phyloP scores from a whole-genome alignment of 225 moss, liverwort and hornwort genomes.

The Straminergon stramineum region DNA sequence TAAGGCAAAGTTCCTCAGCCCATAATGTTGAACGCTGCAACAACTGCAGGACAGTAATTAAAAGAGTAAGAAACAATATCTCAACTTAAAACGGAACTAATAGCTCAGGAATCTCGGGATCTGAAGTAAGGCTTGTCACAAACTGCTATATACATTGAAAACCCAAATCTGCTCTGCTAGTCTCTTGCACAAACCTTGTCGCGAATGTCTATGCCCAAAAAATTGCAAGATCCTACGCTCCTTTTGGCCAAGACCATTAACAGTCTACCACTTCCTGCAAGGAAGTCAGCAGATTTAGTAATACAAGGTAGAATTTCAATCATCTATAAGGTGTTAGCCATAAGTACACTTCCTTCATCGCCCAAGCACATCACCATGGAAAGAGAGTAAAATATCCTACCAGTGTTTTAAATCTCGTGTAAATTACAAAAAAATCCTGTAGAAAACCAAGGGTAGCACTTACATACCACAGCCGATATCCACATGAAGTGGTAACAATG shows the following conservation, averaged over 20 bases:
- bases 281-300: not conserved
- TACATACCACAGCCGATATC: slow-evolving; percentile 75
- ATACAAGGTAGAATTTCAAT: not conserved
- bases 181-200: slow-evolving; percentile 38
- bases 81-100: not conserved
- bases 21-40: slow-evolving; percentile 62
- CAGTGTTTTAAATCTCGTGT: not conserved
- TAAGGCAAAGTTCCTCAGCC: slow-evolving; percentile 66
- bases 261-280: slow-evolving; percentile 60
- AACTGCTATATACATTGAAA: not conserved
- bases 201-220: slow-evolving; percentile 68
- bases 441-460: not conserved
- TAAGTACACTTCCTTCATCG: not conserved
- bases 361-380: not conserved
- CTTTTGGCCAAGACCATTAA: slow-evolving; percentile 73
- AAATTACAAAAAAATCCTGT: not conserved
- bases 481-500: slow-evolving; percentile 58
- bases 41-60: slow-evolving; percentile 16
- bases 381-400: not conserved
- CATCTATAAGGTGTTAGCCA: not conserved
- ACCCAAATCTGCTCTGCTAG: not conserved
- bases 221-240: slow-evolving; percentile 41
- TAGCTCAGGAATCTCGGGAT: not conserved
- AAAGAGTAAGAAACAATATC: not conserved
- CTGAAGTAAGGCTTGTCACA: not conserved